Conservation (phyloP, 2,329 filamentous ascomycete species). For the Byssothecium circinans region DNA sequence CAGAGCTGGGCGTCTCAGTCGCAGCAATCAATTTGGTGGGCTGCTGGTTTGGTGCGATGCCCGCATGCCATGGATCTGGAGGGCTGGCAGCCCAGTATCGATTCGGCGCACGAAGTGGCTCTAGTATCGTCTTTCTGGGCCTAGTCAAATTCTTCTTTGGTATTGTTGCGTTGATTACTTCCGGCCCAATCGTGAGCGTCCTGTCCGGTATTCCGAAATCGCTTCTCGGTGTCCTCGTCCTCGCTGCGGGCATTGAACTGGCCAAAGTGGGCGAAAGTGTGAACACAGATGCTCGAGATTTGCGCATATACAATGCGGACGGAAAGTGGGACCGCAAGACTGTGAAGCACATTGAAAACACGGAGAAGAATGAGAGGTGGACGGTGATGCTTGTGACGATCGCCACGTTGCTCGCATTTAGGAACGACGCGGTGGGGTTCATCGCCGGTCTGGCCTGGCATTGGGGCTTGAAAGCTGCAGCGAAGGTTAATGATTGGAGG, state of each 20-base stretch:
- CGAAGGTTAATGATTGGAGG: constrained; percentile 27
- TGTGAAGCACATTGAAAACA: constrained; percentile 61
- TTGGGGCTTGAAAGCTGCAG: constrained; percentile 58
- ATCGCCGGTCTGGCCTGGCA: constrained; percentile 79
- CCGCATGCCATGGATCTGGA: constrained; percentile 89
- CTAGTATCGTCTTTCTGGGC: constrained; percentile 79
- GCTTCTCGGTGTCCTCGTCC: constrained; percentile 82
- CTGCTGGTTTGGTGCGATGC: constrained; percentile 95
- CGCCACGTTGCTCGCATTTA: constrained; percentile 79
- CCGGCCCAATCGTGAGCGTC: constrained; percentile 70
- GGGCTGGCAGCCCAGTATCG: constrained; percentile 88
- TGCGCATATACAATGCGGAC: constrained; percentile 47
- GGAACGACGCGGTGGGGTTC: constrained; percentile 88
- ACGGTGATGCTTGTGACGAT: constrained; percentile 88
- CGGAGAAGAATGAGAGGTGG: constrained; percentile 75
- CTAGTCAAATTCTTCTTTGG: constrained; percentile 74
- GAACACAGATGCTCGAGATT: constrained; percentile 70
- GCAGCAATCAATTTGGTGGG: constrained; percentile 79
- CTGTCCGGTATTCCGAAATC: constrained; percentile 73
- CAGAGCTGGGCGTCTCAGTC: constrained; percentile 78
- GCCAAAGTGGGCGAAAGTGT: constrained; percentile 82
- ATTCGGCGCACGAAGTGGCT: constrained; percentile 86
- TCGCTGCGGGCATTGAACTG: constrained; percentile 85
- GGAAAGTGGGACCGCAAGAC: constrained; percentile 43
- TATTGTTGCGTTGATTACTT: constrained; percentile 61